These are phyloP conservation scores for Catunica adiposa DNA, from an alignment of 2,329 filamentous ascomycete species.

Conservation along the genomic window DNA sequence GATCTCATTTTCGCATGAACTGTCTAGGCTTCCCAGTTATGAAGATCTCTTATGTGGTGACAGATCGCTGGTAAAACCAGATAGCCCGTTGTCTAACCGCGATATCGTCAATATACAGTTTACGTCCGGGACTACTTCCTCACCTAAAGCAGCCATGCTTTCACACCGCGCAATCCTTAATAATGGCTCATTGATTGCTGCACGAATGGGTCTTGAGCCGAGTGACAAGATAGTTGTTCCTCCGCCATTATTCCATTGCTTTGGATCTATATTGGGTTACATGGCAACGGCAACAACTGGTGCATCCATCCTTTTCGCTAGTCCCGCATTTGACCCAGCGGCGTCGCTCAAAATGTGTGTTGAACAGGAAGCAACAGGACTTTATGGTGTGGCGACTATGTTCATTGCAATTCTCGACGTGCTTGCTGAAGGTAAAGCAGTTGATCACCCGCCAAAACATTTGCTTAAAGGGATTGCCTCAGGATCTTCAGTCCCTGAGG, in stretches of 20 bases:
- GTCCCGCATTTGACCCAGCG: conserved; percentile 68
- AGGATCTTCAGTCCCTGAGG: conserved; percentile 66
- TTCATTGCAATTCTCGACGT: conserved; percentile 74
- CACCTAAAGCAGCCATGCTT: conserved; percentile 82
- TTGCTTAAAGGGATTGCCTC: conserved; percentile 85
- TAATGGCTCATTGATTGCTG: conserved; percentile 71
- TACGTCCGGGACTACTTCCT: conserved; percentile 83
- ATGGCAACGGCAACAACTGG: conserved; percentile 81
- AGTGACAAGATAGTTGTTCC: conserved; percentile 68
- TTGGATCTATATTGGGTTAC: conserved; percentile 81
- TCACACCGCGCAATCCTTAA: conserved; percentile 78
- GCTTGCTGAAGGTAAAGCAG: conserved; percentile 31
- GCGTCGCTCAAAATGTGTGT: conserved; percentile 46
- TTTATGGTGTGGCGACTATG: conserved; percentile 93
- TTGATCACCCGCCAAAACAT: conserved; percentile 19
- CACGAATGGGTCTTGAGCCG: conserved; percentile 64
- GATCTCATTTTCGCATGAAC: conserved; percentile 29
- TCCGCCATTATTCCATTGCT: conserved; percentile 78
- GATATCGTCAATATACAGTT: conserved; percentile 94
- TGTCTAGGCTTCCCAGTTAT: conserved; percentile 31
- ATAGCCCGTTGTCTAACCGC: conserved; percentile 33
- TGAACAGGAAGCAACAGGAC: conserved; percentile 39
- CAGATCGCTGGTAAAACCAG: conserved; percentile 24
- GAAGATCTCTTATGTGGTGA: conserved; percentile 24
- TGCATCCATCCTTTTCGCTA: conserved; percentile 67